Evolutionary conservation across 495 filamentous ascomycete genomes (phyloP), one percentile per base, ranked within the genome.

Genomic region (Penicillium lividum): DNA sequence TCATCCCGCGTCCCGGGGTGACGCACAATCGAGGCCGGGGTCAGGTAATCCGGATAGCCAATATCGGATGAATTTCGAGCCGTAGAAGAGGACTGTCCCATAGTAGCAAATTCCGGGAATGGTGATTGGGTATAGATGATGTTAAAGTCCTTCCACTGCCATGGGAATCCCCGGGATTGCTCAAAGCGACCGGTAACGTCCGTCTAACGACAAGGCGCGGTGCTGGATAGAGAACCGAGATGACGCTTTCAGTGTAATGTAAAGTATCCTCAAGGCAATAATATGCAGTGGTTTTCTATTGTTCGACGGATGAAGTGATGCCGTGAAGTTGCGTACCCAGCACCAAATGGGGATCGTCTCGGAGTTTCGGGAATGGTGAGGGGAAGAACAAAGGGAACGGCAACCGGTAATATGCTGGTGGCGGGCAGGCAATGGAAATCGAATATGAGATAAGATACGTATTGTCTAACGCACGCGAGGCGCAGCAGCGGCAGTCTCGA

Each of bases 41-140:
- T 15, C 55, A 57, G 46, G 38, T 60, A 54, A 58, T 68, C 64
- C 52, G 66, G 38, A 43, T 61, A 61, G 45, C 52, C 63, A 54
- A 54, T 68, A 50, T 73, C 67, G 46, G 71, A 69, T 48, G 64
- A 65, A 56, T 74, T 65, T 71, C 74, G 68, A 62, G 73, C 72
- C 47, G 76, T 76, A 48, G 77, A 79, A 30, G 74, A 76, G 62
- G 73, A 71, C 63, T 78, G 77, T 75, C 77, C 77, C 77, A 80
- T 80, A 78, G 72, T 77, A 78, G 65, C 66, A 70, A 51, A 42
- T 64, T 43, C 31, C 16, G 48, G 54, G 10, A 60, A 50, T 34
- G 46, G 54, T 49, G 58, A 43, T 22, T 46, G 49, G 65, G 55
- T 59, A 53, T 36, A 53, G 58, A 56, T 54, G 54, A 51, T 53